A percentile compares a stretch with the other conserved stretches of the same genome.
These are phyloP conservation scores for Quercus agrifolia DNA, from an alignment of 306 rosid species.

Conservation along the genomic window DNA sequence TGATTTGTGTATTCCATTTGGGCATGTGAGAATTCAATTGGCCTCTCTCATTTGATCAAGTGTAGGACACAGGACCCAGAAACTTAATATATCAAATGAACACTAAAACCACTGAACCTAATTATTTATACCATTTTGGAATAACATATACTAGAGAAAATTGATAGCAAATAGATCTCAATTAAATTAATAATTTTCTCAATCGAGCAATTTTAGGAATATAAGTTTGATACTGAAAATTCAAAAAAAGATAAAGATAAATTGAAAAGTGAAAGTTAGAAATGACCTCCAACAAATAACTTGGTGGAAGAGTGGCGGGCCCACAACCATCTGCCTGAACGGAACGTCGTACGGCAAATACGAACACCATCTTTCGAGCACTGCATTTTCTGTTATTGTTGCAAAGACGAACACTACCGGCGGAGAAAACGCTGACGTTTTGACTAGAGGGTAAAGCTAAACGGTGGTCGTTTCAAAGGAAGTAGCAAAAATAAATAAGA, in stretches of 20 bases:
- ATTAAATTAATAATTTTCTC: no score
- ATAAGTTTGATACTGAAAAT: neutral
- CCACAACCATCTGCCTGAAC: conserved; percentile 21
- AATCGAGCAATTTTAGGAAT: neutral
- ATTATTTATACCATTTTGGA: neutral
- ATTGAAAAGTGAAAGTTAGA: neutral
- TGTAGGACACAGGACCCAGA: no score
- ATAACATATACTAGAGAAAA: neutral
- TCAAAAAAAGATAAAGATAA: neutral
- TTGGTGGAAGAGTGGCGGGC: conserved; percentile 33
- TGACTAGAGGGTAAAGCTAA: neutral
- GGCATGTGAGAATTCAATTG: neutral
- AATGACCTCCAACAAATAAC: conserved; percentile 53
- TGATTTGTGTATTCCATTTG: neutral
- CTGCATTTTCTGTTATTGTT: conserved; percentile 6
- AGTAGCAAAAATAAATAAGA: no score
- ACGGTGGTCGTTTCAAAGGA: neutral
- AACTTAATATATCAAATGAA: neutral
- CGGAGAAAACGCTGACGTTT: no score
- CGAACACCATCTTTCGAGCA: conserved; percentile 17
- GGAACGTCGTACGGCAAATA: conserved; percentile 5
- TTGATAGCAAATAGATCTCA: neutral
- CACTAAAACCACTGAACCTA: neutral
- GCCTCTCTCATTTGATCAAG: neutral
- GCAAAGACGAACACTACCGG: no score